A percentile compares a stretch with the other conserved stretches of the same genome.
These are phyloP conservation scores for Polyplosphaeria fusca DNA, from an alignment of 495 filamentous ascomycete species.

Conservation along the genomic window DNA sequence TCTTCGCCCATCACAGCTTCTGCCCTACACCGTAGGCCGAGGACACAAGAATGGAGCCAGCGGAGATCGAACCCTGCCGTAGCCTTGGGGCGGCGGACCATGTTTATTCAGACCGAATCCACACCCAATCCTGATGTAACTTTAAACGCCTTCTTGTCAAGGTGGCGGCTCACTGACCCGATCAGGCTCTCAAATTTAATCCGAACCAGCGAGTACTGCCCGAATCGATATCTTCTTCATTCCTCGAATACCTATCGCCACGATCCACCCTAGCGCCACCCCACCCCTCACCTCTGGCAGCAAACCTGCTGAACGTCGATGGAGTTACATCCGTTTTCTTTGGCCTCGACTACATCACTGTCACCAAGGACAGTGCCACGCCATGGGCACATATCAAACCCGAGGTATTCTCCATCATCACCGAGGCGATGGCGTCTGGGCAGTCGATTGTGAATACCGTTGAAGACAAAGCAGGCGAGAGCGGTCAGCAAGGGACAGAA, in stretches of 20 bases:
- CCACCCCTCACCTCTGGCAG: slow-evolving; percentile 88
- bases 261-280: slow-evolving; percentile 84
- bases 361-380: slow-evolving; percentile 80
- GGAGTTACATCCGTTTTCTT: slow-evolving; percentile 94
- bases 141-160: slow-evolving; percentile 2
- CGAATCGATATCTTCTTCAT: slow-evolving; percentile 64
- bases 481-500: slow-evolving; percentile 55
- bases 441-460: slow-evolving; percentile 74
- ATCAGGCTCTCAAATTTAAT: slow-evolving; percentile 81
- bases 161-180: not conserved
- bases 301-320: slow-evolving; percentile 83
- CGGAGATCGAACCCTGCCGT: not conserved
- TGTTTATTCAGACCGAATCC: slow-evolving; percentile 95
- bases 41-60: slow-evolving; percentile 13
- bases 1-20: slow-evolving; percentile 22
- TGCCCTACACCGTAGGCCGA: slow-evolving; percentile 16
- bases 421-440: slow-evolving; percentile 78
- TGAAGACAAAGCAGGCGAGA: slow-evolving; percentile 56
- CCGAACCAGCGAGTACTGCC: slow-evolving; percentile 83
- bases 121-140: slow-evolving; percentile 87
- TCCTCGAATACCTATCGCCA: slow-evolving; percentile 86
- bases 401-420: slow-evolving; percentile 92
- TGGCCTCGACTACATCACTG: slow-evolving; percentile 91
- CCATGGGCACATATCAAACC: slow-evolving; percentile 95
- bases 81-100: slow-evolving; percentile 54